Conservation (phyloP, 2,329 filamentous ascomycete species). For the Mariannaea sp. region DNA sequence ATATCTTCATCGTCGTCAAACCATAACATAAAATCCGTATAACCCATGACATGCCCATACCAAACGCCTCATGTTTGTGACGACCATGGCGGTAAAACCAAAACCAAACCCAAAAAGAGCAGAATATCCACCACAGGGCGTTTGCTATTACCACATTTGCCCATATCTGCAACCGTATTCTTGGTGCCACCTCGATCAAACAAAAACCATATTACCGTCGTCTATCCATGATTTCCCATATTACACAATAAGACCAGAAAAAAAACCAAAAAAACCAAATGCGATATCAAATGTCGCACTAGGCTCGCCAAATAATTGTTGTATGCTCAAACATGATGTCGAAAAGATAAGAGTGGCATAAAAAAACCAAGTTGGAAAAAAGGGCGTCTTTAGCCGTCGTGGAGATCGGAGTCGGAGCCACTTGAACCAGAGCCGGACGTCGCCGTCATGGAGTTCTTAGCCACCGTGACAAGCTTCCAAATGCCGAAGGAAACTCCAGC, state of each 20-base stretch:
- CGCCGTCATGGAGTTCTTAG: constrained; percentile 50
- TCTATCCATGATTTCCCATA: too few relatives aligned
- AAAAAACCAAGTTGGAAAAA: not conserved
- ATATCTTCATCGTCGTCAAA: constrained; percentile 6
- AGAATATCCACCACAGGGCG: too few relatives aligned
- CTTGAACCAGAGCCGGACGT: constrained; percentile 41
- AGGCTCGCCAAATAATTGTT: not conserved
- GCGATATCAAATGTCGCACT: too few relatives aligned
- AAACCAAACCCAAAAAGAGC: too few relatives aligned
- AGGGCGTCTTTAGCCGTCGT: constrained; percentile 22
- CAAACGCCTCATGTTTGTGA: not conserved
- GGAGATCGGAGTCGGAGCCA: constrained; percentile 33
- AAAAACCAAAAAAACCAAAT: too few relatives aligned
- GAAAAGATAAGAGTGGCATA: not conserved
- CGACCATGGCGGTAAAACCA: too few relatives aligned
- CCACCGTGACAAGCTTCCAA: constrained; percentile 62
- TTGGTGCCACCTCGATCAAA: too few relatives aligned
- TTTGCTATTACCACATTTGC: too few relatives aligned
- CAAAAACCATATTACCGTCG: too few relatives aligned
- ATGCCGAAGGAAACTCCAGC: constrained; percentile 67
- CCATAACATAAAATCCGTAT: constrained; percentile 4
- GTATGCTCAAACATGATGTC: not conserved
- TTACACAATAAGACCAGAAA: too few relatives aligned
- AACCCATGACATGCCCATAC: not conserved
- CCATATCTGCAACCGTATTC: too few relatives aligned